These are phyloP conservation scores for Coniochaeta sp. DNA, from an alignment of 2,329 filamentous ascomycete species.

Conservation along the genomic window DNA sequence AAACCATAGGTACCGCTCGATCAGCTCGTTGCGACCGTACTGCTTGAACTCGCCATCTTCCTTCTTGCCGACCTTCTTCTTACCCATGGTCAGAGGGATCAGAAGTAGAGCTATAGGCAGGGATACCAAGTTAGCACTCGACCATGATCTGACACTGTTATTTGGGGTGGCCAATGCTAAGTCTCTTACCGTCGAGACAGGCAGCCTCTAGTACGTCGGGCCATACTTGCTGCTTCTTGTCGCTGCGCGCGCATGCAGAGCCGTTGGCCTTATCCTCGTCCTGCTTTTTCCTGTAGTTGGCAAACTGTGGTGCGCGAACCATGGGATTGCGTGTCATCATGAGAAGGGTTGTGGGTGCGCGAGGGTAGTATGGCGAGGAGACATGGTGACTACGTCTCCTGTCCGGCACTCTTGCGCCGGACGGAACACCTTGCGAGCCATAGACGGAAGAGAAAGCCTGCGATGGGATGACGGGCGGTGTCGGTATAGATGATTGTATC, in stretches of 20 bases:
- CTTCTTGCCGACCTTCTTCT: slow-evolving; percentile 59
- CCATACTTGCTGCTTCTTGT: slow-evolving; percentile 55
- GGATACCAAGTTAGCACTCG: background rate
- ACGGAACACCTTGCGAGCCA: slow-evolving; percentile 11
- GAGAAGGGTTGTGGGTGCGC: slow-evolving; percentile 5
- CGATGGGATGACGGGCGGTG: slow-evolving; percentile 39
- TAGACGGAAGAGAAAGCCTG: slow-evolving; percentile 45
- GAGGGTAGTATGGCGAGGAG: background rate
- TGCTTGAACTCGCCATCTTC: slow-evolving; percentile 35
- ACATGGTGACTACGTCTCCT: background rate
- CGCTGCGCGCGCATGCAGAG: slow-evolving; percentile 34
- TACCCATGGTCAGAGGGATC: slow-evolving; percentile 55
- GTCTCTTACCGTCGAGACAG: slow-evolving; percentile 56
- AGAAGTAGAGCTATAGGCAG: slow-evolving; percentile 47
- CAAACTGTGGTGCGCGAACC: slow-evolving; percentile 54
- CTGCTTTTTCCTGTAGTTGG: slow-evolving; percentile 59
- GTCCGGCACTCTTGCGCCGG: background rate
- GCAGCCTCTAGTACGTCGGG: slow-evolving; percentile 56
- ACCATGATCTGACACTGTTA: background rate
- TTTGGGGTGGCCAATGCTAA: background rate
- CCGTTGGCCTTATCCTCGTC: slow-evolving; percentile 28
- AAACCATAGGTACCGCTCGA: slow-evolving; percentile 60
- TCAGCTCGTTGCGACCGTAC: slow-evolving; percentile 63
- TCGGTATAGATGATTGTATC: slow-evolving; percentile 32
- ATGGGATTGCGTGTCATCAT: slow-evolving; percentile 44